A percentile compares a stretch with the other conserved stretches of the same genome.
Conservation (phyloP, 139 green algal species). For the Bryopsis sp. region DNA sequence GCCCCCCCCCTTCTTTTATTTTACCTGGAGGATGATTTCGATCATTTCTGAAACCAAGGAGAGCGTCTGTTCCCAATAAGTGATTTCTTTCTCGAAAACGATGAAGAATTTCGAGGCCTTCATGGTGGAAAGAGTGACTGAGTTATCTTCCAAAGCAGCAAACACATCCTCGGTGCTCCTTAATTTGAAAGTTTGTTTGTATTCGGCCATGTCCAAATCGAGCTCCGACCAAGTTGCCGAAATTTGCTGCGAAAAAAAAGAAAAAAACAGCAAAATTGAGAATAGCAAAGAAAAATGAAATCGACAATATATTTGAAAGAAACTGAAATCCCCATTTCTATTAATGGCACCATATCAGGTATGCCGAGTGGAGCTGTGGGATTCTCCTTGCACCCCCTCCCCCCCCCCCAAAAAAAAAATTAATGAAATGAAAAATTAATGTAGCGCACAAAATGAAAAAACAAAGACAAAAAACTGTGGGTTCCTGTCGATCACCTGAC, state of each 20-base stretch:
- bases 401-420: too few relatives aligned
- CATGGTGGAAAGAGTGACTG: conserved; percentile 75
- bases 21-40: conserved; percentile 66
- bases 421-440: too few relatives aligned
- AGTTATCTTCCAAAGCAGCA: conserved; percentile 75
- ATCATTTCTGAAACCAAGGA: conserved; percentile 65
- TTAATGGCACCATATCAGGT: too few relatives aligned
- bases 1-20: too few relatives aligned
- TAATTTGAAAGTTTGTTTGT: conserved; percentile 68
- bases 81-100: conserved; percentile 74
- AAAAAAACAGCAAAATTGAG: not conserved
- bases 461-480: too few relatives aligned
- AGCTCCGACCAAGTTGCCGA: conserved; percentile 25
- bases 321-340: not conserved
- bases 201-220: conserved; percentile 61
- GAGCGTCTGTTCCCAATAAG: conserved; percentile 66
- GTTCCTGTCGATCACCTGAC: not conserved
- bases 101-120: conserved; percentile 80
- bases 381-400: too few relatives aligned
- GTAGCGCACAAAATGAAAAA: too few relatives aligned
- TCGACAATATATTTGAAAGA: conserved; percentile 2
- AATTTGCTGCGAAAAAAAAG: conserved; percentile 23
- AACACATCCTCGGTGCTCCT: conserved; percentile 73
- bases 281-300: conserved; percentile 12
- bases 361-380: too few relatives aligned